Evolutionary conservation across 495 filamentous ascomycete genomes (phyloP).

Genomic region (Daldinia childiae): DNA sequence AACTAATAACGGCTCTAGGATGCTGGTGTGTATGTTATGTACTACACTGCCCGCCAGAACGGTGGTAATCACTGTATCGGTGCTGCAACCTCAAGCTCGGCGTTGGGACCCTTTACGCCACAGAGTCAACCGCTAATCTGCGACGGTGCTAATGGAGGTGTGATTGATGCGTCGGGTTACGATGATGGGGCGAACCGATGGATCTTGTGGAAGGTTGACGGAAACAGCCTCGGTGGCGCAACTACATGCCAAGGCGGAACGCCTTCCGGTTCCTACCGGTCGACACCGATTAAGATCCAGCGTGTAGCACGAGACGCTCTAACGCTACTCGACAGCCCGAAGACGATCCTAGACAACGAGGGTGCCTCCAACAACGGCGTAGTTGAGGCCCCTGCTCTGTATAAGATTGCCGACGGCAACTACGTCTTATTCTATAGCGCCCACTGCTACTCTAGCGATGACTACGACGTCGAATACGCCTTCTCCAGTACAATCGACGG

Average conservation of each 20-base stretch:
- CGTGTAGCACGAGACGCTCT: constrained; percentile 59
- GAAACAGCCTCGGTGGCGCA: constrained; percentile 57
- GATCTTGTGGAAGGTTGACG: constrained; percentile 68
- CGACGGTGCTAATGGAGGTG: constrained; percentile 58
- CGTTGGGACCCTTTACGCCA: constrained; percentile 60
- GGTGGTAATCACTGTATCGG: constrained; percentile 62
- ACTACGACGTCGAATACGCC: constrained; percentile 67
- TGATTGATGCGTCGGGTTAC: constrained; percentile 66
- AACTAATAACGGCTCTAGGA: constrained; percentile 24
- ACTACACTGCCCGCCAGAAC: constrained; percentile 61
- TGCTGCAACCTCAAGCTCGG: constrained; percentile 54
- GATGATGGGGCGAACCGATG: constrained; percentile 63
- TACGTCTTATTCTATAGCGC: constrained; percentile 72
- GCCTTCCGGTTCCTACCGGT: constrained; percentile 35
- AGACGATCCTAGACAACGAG: constrained; percentile 63
- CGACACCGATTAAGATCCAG: constrained; percentile 68
- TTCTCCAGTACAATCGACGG: constrained; percentile 57
- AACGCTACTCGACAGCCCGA: constrained; percentile 58
- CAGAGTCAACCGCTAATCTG: constrained; percentile 57
- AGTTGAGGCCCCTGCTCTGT: constrained; percentile 68
- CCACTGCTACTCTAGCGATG: constrained; percentile 61
- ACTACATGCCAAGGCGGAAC: constrained; percentile 44
- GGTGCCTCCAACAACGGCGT: constrained; percentile 62
- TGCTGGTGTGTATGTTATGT: constrained; percentile 64
- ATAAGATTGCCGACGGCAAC: constrained; percentile 55